Evolutionary conservation across 2,329 filamentous ascomycete species (phyloP).

Genomic region (Trichoderma asperellum): DNA sequence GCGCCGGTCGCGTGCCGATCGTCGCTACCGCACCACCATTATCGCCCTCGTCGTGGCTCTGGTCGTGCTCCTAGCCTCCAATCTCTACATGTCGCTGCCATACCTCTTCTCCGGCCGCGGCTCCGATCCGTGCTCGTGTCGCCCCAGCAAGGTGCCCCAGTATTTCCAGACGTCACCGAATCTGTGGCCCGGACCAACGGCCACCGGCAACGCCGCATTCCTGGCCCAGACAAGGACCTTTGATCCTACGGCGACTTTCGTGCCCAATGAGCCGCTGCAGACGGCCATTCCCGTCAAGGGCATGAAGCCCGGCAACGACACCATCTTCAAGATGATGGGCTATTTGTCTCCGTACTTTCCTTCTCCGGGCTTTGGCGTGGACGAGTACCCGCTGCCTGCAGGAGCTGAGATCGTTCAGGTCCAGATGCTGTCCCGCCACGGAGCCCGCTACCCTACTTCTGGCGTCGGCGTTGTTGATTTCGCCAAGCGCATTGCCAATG

Average conservation of each 20-base stretch:
- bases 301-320: constrained; percentile 58
- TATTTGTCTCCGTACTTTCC: constrained; percentile 70
- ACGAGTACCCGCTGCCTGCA: constrained; percentile 69
- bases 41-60: constrained; percentile 42
- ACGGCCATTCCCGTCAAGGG: constrained; percentile 70
- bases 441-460: constrained; percentile 71
- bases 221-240: constrained; percentile 72
- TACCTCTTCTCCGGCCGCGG: constrained; percentile 36
- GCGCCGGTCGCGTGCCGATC: constrained; percentile 33
- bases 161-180: constrained; percentile 66
- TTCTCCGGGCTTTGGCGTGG: constrained; percentile 72
- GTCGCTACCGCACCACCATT: constrained; percentile 39
- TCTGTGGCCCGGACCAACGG: constrained; percentile 66
- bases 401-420: constrained; percentile 72
- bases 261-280: constrained; percentile 71
- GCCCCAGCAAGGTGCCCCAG: constrained; percentile 55
- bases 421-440: constrained; percentile 73
- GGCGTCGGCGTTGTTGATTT: constrained; percentile 59
- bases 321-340: constrained; percentile 73
- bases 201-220: constrained; percentile 71
- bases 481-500: constrained; percentile 61
- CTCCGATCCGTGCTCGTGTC: constrained; percentile 39
- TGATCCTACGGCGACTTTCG: constrained; percentile 66
- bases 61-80: constrained; percentile 44
- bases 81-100: constrained; percentile 45